phyloP scores from a whole-genome alignment of 2,329 filamentous ascomycete species.

The Aspergillus japonicus region DNA sequence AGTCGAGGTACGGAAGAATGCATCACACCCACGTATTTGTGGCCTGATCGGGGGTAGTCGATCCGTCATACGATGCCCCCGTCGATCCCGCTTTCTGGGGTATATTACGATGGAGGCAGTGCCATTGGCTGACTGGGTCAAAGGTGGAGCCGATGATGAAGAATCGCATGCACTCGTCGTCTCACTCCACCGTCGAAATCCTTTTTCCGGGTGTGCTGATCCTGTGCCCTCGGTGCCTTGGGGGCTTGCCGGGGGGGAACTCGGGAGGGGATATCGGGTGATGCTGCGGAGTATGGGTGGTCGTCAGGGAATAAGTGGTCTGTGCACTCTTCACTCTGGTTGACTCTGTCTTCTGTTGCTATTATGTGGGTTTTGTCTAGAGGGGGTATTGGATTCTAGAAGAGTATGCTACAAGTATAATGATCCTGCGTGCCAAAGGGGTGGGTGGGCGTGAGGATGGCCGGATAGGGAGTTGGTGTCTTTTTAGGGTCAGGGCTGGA shows the following conservation, averaged over 20 bases:
- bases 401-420: too few relatives aligned
- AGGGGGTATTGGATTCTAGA: too few relatives aligned
- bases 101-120: not conserved
- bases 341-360: too few relatives aligned
- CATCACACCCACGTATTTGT: not conserved
- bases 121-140: not conserved
- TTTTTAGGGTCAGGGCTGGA: too few relatives aligned
- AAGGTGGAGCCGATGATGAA: too few relatives aligned
- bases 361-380: too few relatives aligned
- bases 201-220: not conserved
- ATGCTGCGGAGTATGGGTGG: not conserved
- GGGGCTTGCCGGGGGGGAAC: not conserved
- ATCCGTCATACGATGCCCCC: not conserved
- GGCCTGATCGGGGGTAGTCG: not conserved
- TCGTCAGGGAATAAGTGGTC: too few relatives aligned
- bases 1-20: not conserved
- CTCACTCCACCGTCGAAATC: too few relatives aligned
- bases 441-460: too few relatives aligned
- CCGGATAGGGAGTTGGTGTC: too few relatives aligned
- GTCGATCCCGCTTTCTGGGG: not conserved
- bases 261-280: not conserved
- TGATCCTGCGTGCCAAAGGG: too few relatives aligned
- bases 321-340: not conserved
- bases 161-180: too few relatives aligned
- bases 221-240: not conserved